phyloP scores from a whole-genome alignment of 106 monocot genomes.

The Dendrobium officinale region DNA sequence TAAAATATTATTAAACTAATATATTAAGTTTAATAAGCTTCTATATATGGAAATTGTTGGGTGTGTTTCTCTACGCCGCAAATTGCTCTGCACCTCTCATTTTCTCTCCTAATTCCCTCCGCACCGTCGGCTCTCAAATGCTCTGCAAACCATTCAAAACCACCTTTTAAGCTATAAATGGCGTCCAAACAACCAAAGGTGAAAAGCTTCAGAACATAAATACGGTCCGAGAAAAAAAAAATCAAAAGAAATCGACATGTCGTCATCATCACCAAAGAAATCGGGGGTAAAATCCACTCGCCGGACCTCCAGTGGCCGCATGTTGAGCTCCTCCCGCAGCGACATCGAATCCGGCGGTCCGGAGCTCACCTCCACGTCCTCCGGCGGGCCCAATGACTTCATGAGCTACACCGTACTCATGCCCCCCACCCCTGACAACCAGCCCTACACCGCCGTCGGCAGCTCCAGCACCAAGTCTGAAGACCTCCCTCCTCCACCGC shows the following conservation, averaged over 20 bases:
- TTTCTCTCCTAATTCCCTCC: too few relatives aligned
- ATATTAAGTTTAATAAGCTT: too few relatives aligned
- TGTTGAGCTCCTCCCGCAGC: constrained; percentile 42
- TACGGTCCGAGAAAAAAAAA: background rate
- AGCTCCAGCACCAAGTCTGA: constrained; percentile 21
- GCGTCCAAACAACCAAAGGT: too few relatives aligned
- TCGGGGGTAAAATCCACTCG: constrained; percentile 53
- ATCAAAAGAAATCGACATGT: background rate
- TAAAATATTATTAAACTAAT: too few relatives aligned
- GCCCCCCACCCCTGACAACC: constrained; percentile 95
- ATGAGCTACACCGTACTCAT: constrained; percentile 80
- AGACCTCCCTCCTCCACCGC: constrained; percentile 12
- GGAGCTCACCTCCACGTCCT: constrained; percentile 40
- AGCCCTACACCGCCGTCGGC: constrained; percentile 27
- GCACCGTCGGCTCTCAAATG: too few relatives aligned
- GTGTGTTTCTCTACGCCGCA: too few relatives aligned
- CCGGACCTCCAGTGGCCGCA: constrained; percentile 52
- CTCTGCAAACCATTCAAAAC: too few relatives aligned
- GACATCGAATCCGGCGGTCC: constrained; percentile 40
- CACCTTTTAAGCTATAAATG: too few relatives aligned
- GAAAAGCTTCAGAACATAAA: too few relatives aligned
- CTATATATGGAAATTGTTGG: too few relatives aligned
- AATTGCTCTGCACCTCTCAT: too few relatives aligned
- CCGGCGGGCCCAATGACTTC: constrained; percentile 53
- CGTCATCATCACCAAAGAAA: constrained; percentile 30